Evolutionary conservation across 345 rosid species (phyloP).

Genomic region (Garcia nutans): DNA sequence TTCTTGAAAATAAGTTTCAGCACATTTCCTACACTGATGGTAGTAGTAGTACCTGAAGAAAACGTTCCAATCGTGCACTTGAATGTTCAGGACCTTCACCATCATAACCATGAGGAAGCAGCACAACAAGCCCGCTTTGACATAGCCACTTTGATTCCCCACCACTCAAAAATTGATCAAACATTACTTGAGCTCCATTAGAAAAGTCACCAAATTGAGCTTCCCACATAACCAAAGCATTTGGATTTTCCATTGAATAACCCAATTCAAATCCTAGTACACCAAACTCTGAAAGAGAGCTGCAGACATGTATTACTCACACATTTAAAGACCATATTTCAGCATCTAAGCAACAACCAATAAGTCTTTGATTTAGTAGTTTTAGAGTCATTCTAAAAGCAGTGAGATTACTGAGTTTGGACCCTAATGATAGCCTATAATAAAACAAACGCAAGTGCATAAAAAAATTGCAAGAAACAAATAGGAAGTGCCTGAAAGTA

Average conservation of each 20-base stretch:
- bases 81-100: constrained; percentile 95
- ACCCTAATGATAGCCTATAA: background rate
- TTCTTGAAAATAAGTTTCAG: background rate
- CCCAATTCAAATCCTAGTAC: constrained; percentile 86
- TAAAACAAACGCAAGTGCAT: background rate
- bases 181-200: constrained; percentile 83
- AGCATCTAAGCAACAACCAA: too few relatives aligned
- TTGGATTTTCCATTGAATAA: constrained; percentile 82
- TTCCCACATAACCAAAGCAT: constrained; percentile 70
- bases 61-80: constrained; percentile 75
- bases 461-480: background rate
- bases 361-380: too few relatives aligned
- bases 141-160: constrained; percentile 89
- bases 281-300: constrained; percentile 80
- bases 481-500: background rate
- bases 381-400: too few relatives aligned
- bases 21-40: background rate
- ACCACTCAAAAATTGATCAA: constrained; percentile 76
- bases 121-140: constrained; percentile 72
- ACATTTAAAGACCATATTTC: background rate
- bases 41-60: constrained; percentile 54
- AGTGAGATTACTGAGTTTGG: too few relatives aligned
- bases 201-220: constrained; percentile 88
- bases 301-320: constrained; percentile 25
- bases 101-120: constrained; percentile 84